Evolutionary conservation across 495 filamentous ascomycete genomes (phyloP), one percentile per base, ranked within the genome.

Genomic region (Penicillium roqueforti): DNA sequence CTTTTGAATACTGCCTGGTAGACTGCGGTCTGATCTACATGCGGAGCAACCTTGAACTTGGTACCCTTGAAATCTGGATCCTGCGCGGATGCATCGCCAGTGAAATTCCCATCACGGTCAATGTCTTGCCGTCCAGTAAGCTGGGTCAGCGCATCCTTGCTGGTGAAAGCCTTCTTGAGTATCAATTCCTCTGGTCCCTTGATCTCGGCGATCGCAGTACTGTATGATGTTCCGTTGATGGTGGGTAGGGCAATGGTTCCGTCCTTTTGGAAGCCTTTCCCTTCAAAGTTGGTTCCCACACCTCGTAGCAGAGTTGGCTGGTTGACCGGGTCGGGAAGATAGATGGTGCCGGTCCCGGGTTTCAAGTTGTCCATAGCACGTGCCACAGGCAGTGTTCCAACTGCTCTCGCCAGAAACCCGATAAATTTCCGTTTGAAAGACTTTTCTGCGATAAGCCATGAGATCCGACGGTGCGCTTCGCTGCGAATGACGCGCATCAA

Each of bases 401-500:
- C 86, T 55, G 83, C 78, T 37, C 88, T 77, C 8, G 93, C 88
- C 42, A 87, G 73, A 66, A 83, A 83, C 16, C 93, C 93, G 61
- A 99, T 90, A 60, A 97, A 92, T 54, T 81, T 88, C 61, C 87
- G 74, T 51, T 86, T 78, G 75, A 97, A 93, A 5, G 92, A 97
- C 61, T 96, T 96, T 51, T 92, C 91, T 4, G 93, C 93, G 52
- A 95, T 93, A 8, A 99, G 84, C 64, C 93, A 91, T 49, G 89
- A 86, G 53, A 95, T 89, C 14, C 93, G 88, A 49, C 93, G 88
- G 45, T 88, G 84, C 43, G 89, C 86, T 75, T 96, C 91, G 54
- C 79, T 84, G 52, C 87, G 84, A 19, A 97, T 80, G 6, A 88
- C 87, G 43, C 92, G 89, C 82, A 95, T 93, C 22, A 99, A 79